phyloP scores from a whole-genome alignment of 306 rosid species.

The Vicia villosa region DNA sequence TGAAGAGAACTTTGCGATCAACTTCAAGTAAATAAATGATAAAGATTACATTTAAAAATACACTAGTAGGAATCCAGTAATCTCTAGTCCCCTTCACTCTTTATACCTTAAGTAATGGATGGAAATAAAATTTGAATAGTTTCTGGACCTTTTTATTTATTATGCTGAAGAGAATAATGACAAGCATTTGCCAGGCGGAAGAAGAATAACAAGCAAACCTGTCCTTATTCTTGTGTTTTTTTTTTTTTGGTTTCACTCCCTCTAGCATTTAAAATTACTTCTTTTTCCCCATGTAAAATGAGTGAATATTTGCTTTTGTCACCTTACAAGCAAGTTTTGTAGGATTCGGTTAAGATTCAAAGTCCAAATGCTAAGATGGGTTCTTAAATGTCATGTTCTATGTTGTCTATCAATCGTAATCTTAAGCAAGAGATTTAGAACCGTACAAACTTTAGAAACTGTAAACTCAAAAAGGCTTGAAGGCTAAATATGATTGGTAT shows the following conservation, averaged over 20 bases:
- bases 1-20: too few species aligned
- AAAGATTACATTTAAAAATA: background rate
- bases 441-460: too few species aligned
- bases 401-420: too few species aligned
- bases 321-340: too few species aligned
- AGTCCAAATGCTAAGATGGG: too few species aligned
- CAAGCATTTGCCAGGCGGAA: background rate
- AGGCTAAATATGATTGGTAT: too few species aligned
- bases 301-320: background rate
- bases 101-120: background rate
- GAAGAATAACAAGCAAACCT: background rate
- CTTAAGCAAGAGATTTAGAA: too few species aligned
- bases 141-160: background rate
- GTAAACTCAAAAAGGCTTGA: too few species aligned
- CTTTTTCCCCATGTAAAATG: background rate
- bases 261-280: background rate
- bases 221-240: background rate
- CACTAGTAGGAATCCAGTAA: background rate
- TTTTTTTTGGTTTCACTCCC: background rate
- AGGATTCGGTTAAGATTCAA: too few species aligned
- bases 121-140: constrained; percentile 20
- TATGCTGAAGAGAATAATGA: background rate
- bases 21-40: too few species aligned
- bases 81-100: constrained; percentile 4
- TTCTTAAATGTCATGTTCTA: too few species aligned